These are phyloP conservation scores for Medicago truncatula DNA, from an alignment of 306 rosid genomes.

Conservation along the genomic window DNA sequence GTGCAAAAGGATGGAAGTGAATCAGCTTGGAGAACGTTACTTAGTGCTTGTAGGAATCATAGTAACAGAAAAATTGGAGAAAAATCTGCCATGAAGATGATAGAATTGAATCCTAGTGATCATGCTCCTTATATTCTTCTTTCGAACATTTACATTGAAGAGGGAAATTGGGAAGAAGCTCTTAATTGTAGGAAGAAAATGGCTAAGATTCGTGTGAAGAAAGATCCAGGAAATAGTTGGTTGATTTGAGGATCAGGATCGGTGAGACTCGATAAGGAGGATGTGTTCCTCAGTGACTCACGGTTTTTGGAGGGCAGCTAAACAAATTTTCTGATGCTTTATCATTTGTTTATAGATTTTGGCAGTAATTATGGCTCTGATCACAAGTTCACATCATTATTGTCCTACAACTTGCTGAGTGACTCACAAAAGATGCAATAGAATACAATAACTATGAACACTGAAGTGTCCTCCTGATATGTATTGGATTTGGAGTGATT, in stretches of 20 bases:
- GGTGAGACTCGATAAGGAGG: not conserved
- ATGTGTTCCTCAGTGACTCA: no score
- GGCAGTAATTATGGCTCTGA: not conserved
- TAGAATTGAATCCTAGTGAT: constrained; percentile 54
- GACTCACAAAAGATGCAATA: no score
- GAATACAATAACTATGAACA: no score
- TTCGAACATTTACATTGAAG: constrained; percentile 50
- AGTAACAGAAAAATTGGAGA: constrained; percentile 56
- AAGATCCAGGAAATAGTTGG: constrained; percentile 59
- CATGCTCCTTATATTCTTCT: constrained; percentile 63
- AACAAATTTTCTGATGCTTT: no score
- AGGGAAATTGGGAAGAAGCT: constrained; percentile 68
- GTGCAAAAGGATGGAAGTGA: constrained; percentile 57
- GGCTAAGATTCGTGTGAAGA: constrained; percentile 47
- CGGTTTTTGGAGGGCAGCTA: no score
- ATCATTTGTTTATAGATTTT: constrained; percentile 9
- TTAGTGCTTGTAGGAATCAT: constrained; percentile 59
- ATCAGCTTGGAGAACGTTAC: constrained; percentile 61
- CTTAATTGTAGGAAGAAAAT: constrained; percentile 54
- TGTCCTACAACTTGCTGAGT: not conserved
- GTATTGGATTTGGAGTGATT: no score
- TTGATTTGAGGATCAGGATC: constrained; percentile 45
- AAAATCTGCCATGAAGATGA: constrained; percentile 48
- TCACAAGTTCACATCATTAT: not conserved
- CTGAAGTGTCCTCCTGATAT: not conserved